phyloP scores from a whole-genome alignment of 2,329 filamentous ascomycete species.

The Colletotrichum trifolii region DNA sequence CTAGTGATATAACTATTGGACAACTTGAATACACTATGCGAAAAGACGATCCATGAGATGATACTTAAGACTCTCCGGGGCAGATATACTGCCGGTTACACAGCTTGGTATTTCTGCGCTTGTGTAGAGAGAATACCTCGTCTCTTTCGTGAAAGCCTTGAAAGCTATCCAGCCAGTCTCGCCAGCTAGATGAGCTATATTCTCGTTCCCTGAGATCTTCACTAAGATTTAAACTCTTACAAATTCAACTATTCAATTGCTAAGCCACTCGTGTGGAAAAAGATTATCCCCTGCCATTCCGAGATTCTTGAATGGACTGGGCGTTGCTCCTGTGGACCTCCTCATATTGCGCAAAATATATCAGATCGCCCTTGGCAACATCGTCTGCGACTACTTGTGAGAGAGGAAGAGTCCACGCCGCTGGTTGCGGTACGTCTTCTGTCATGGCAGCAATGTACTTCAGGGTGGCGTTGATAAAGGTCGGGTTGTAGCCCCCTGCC shows the following conservation, averaged over 20 bases:
- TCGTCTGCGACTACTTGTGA: constrained; percentile 31
- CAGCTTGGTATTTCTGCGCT: too few species aligned
- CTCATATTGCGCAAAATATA: constrained; percentile 32
- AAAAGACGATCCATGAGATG: too few species aligned
- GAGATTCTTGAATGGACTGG: constrained; percentile 21
- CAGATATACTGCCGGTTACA: too few species aligned
- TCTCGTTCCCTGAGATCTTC: too few species aligned
- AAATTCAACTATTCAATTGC: not conserved
- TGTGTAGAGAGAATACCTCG: too few species aligned
- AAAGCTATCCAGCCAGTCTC: too few species aligned
- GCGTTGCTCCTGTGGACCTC: constrained; percentile 34
- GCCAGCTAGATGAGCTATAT: too few species aligned
- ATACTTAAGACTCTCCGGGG: too few species aligned
- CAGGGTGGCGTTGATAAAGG: constrained; percentile 31
- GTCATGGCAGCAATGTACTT: constrained; percentile 31
- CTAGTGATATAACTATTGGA: too few species aligned
- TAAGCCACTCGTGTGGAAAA: too few species aligned
- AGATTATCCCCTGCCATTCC: not conserved
- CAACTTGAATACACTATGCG: too few species aligned
- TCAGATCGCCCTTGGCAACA: constrained; percentile 26
- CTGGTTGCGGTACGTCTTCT: constrained; percentile 28
- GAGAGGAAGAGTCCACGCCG: constrained; percentile 26
- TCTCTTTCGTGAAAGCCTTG: too few species aligned
- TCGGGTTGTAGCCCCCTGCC: constrained; percentile 28
- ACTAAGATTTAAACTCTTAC: not conserved